These are phyloP conservation scores for Xenoacremonium recifei DNA, from an alignment of 2,329 filamentous ascomycete species.

Conservation along the genomic window DNA sequence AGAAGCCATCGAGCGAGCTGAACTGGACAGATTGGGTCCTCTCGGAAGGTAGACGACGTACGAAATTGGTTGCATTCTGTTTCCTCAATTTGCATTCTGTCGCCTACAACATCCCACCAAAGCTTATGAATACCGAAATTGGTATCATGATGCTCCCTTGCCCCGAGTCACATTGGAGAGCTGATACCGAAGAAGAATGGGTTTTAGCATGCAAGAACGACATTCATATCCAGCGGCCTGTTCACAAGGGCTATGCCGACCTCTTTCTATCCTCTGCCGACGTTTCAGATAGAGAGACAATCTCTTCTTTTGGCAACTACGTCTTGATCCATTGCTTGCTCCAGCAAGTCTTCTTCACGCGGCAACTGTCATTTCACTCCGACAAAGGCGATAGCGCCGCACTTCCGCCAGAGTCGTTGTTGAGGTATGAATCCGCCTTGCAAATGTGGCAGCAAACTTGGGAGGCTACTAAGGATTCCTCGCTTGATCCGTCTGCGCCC, in stretches of 20 bases:
- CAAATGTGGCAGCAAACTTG: conserved; percentile 7
- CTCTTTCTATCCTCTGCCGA: neutral
- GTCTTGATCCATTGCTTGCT: conserved; percentile 10
- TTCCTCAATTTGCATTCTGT: conserved; percentile 4
- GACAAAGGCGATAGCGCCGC: neutral
- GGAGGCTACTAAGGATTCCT: conserved; percentile 8
- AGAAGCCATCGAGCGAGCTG: neutral
- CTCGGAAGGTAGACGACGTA: conserved; percentile 1
- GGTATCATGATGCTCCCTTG: neutral
- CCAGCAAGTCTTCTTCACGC: conserved; percentile 10
- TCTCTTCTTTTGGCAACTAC: conserved; percentile 14
- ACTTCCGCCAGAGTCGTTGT: neutral
- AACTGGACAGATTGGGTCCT: conserved; percentile 6
- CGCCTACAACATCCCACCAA: conserved; percentile 5
- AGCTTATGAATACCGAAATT: conserved; percentile 6
- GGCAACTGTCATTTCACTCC: conserved; percentile 1
- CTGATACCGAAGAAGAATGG: neutral
- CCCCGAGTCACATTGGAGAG: neutral
- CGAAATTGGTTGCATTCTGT: conserved; percentile 5
- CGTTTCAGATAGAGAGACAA: neutral
- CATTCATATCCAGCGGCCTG: conserved; percentile 4
- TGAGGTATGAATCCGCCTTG: conserved; percentile 6
- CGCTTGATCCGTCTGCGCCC: conserved; percentile 7
- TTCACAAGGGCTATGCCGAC: neutral
- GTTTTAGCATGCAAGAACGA: neutral